Evolutionary conservation across 2,329 filamentous ascomycete species (phyloP), one percentile per base, ranked within the genome.

Genomic region (Raffaelea deltoideospora): DNA sequence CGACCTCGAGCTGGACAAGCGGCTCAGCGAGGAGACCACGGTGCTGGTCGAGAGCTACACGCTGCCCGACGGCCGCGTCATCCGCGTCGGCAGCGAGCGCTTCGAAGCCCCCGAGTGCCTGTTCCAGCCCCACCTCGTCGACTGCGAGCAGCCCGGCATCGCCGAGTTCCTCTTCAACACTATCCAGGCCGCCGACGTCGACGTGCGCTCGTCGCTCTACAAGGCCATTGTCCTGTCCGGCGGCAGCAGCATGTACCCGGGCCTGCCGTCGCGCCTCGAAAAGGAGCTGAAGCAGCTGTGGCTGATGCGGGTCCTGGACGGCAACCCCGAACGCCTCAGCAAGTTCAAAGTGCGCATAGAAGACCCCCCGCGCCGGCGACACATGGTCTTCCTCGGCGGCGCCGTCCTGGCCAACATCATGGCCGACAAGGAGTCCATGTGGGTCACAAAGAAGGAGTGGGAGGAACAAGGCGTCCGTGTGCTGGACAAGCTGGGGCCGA

Each of bases 261-360:
- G 90, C 41, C 69, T 98, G 47, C 90, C 90, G 5, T 94, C 85
- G 42, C 74, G 90, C 45, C 63, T 98, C 59, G 90, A 98, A 64
- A 98, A 98, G 71, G 90, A 98, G 61, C 65, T 98, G 50, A 98
- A 98, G 70, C 90, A 98, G 65, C 65, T 98, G 50, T 98, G 90
- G 90, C 72, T 98, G 46, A 95, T 88, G 37, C 79, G 80, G 46
- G 86, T 95, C 31, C 65, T 98, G 48, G 73, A 79, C 41, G 87
- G 88, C 41, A 86, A 98, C 59, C 88, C 90, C 1, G 88, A 96
- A 62, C 75, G 90, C 47, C 60, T 98, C 53, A 84, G 75, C 76
- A 98, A 96, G 76, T 98, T 98, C 72, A 98, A 96, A 74, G 88
- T 98, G 47, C 76, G 90, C 58, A 96, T 98, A 67, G 90, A 98